phyloP scores from a whole-genome alignment of 1,139 yeast species.

The Suhomyces coccinellae region DNA sequence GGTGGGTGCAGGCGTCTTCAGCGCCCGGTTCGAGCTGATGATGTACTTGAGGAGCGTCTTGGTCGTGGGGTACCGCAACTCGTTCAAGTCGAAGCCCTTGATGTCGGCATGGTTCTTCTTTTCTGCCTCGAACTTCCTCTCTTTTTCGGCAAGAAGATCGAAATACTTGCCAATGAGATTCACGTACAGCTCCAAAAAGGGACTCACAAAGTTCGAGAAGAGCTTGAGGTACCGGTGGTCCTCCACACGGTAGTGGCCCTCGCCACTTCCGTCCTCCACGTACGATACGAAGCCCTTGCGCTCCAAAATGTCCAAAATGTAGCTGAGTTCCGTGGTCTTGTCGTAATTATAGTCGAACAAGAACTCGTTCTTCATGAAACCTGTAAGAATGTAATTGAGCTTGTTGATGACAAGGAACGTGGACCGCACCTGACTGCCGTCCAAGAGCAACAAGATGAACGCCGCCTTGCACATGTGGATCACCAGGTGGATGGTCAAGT shows the following conservation, averaged over 20 bases:
- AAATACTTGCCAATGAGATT: constrained; percentile 31
- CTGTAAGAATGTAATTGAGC: constrained; percentile 38
- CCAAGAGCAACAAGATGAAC: constrained; percentile 27
- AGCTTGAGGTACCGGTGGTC: constrained; percentile 27
- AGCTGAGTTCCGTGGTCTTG: constrained; percentile 29
- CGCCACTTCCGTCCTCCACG: constrained; percentile 17
- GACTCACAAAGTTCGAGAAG: constrained; percentile 36
- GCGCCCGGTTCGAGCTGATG: constrained; percentile 11
- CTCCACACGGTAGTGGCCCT: constrained; percentile 21
- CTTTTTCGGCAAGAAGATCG: constrained; percentile 8
- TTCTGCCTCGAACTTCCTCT: constrained; percentile 5
- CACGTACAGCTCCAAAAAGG: constrained; percentile 42
- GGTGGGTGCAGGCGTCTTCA: constrained; percentile 15
- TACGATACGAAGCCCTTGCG: constrained; percentile 16
- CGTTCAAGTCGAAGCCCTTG: constrained; percentile 16
- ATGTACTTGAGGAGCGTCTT: constrained; percentile 34
- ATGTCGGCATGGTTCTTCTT: constrained; percentile 6
- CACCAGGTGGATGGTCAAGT: constrained; percentile 42
- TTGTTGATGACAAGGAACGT: constrained; percentile 26
- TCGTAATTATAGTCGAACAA: constrained; percentile 46
- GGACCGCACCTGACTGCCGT: constrained; percentile 14
- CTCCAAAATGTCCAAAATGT: constrained; percentile 32
- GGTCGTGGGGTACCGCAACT: constrained; percentile 39
- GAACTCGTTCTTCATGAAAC: constrained; percentile 46
- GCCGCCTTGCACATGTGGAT: constrained; percentile 40